These are phyloP conservation scores for Grosmannia penicillata DNA, from an alignment of 2,329 filamentous ascomycete genomes.

Conservation along the genomic window DNA sequence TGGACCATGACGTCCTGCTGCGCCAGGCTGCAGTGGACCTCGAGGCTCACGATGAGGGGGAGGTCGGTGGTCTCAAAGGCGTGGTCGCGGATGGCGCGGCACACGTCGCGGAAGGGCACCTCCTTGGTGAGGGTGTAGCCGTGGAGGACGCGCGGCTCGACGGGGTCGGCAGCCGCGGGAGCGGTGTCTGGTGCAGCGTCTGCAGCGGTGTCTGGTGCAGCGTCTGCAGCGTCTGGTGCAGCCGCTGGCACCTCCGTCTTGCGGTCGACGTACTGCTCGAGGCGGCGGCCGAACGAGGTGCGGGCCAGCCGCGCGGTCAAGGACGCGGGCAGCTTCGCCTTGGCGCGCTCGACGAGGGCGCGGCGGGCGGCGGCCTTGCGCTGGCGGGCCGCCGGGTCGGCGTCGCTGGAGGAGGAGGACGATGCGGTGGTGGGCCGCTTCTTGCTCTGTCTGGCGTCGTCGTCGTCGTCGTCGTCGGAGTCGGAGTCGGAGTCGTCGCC, in stretches of 20 bases:
- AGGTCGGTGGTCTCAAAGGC: conserved; percentile 63
- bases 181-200: background rate
- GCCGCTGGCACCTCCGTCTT: conserved; percentile 11
- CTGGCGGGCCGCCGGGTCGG: conserved; percentile 13
- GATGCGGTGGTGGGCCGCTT: background rate
- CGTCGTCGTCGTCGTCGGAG: conserved; percentile 10
- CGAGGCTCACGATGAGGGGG: conserved; percentile 85
- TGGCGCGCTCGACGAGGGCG: conserved; percentile 48
- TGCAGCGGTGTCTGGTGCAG: background rate
- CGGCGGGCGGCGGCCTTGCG: conserved; percentile 27
- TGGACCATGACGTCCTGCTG: conserved; percentile 87
- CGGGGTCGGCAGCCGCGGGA: conserved; percentile 1
- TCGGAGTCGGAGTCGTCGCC: conserved; percentile 49
- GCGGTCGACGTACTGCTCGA: conserved; percentile 19
- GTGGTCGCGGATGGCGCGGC: conserved; percentile 61
- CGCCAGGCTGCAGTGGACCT: conserved; percentile 62
- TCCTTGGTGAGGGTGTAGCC: conserved; percentile 86
- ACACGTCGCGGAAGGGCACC: conserved; percentile 75
- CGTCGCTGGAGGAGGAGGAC: conserved; percentile 12
- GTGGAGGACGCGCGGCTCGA: conserved; percentile 68
- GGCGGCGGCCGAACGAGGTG: conserved; percentile 29
- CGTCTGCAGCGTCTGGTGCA: background rate
- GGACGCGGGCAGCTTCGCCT: conserved; percentile 34
- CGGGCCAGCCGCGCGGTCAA: conserved; percentile 31
- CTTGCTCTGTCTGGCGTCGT: background rate